Base-by-base conservation (phyloP, 2,329 filamentous ascomycete genomes). In the Fusarium dlaminii region DNA sequence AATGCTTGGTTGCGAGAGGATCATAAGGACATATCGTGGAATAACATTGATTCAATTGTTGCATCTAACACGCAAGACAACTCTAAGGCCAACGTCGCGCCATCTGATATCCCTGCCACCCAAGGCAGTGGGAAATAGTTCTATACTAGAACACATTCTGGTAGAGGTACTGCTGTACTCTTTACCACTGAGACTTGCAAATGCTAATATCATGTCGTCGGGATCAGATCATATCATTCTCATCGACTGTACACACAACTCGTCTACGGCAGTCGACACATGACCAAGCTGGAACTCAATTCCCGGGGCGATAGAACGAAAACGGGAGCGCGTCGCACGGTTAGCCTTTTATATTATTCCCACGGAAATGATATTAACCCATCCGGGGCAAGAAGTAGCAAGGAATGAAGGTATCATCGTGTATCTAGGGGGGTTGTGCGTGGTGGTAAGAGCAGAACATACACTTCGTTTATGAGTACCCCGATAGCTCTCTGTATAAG, bases 351-450 rank as follows among this genome's bases (percentile, higher is more conserved):
- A 1, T 42, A 15, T 15, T n/a, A n/a, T n/a, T n/a, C 39, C 8
- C 13, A n/a, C 3, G 8, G 13, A n/a, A 40, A n/a, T 0, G 1
- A 15, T 15, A 6, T 6, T 6, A n/a, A 22, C 13, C 13, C 39
- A n/a, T n/a, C 22, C 22, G 3, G 22, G 22, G 14, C 14, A 42
- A 8, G 13, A n/a, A 15, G 14, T 15, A 15, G 39, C 1, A 42
- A 40, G 39, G 8, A 40, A 10, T 15, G 22, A 42, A n/a, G 22
- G 1, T n/a, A 42, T 15, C 22, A 15, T n/a, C 22, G 14, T n/a
- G 8, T n/a, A n/a, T n/a, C 13, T n/a, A 15, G 8, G 39, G 39
- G 39, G 39, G 13, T 1, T n/a, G 39, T 42, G 39, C 8, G 14
- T 15, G 13, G 8, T n/a, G 5, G 22, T 10, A 15, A n/a, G 14